Base-by-base conservation (phyloP, 345 rosid species). In the Brassica carinata region DNA sequence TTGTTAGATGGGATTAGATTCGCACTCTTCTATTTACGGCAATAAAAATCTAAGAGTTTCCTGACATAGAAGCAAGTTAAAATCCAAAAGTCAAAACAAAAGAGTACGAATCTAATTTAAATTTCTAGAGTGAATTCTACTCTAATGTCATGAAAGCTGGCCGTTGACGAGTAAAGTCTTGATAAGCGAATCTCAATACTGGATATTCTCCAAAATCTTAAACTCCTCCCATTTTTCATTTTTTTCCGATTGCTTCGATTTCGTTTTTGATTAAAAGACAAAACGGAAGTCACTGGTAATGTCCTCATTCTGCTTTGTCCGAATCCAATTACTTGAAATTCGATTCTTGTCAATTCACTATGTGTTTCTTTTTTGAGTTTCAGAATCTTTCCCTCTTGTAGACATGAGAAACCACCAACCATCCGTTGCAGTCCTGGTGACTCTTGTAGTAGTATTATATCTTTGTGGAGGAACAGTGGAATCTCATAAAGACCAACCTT, bases 401-500 rank as follows among this genome's bases (percentile, higher is more conserved):
- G 73, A 71, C 64, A 81, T 76, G 84, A 71, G 69, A 67, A 77
- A 11, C 8, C 13, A 10, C 31, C 53, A 34, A 29, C 26, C 7
- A 3, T 0, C 18, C 29, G 14, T 71, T 53, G 58, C 58, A 38
- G 31, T 84, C 74, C 80, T 84, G 43, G 34, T 75, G 68, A 53
- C 18, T n/a, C 58, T 53, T 53, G 45, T 83, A 38, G 45, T 83
- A 27, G 2, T n/a, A 53, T 53, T 53, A 53, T 2, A 1, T 53
- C 19, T 53, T 53, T 8, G 58, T 53, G 89, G 85, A 67, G 69
- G 55, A 72, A 68, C 86, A 81, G 86, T 81, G 71, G 67, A 43
- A 40, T 87, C 91, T 31, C 89, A 91, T 86, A 78, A 83, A 70
- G 89, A 76, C 40, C 89, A 91, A 34, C 92, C 93, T 31, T 84